Evolutionary conservation across 495 filamentous ascomycete species (phyloP).

Genomic region (Aspergillus biplanus): DNA sequence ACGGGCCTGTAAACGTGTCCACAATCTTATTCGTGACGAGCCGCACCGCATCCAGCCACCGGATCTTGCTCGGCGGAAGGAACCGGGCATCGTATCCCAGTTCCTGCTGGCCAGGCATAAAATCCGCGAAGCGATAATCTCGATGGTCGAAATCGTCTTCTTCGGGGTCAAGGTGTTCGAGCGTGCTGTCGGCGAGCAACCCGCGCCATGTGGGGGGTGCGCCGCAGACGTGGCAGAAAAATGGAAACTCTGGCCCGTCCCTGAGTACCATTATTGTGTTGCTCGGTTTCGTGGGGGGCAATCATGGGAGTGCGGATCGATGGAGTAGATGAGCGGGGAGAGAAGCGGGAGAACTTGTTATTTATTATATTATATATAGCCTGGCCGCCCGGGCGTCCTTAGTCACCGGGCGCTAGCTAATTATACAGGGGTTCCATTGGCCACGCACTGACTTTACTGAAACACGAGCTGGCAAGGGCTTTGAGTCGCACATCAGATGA

Average conservation of each 20-base stretch:
- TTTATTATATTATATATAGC: constrained; percentile 7
- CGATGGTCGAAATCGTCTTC: constrained; percentile 5
- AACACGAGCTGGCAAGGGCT: not conserved
- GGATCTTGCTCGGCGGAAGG: not conserved
- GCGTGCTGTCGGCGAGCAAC: constrained; percentile 1
- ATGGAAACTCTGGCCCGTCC: constrained; percentile 8
- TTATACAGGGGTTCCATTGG: constrained; percentile 3
- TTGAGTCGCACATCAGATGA: not conserved
- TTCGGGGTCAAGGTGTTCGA: not conserved
- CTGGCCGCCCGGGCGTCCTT: not conserved
- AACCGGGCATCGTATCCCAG: not conserved
- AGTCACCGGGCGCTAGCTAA: constrained; percentile 1
- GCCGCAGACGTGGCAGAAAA: constrained; percentile 10
- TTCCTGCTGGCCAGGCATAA: not conserved
- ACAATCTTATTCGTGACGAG: not conserved
- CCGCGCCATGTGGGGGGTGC: constrained; percentile 10
- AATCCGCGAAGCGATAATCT: not conserved
- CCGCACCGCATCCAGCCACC: constrained; percentile 3
- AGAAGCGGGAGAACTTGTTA: not conserved
- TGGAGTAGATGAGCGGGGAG: constrained; percentile 1
- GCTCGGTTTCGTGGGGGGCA: constrained; percentile 2
- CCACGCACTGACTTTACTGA: not conserved
- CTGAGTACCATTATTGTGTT: not conserved
- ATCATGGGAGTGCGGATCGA: too few relatives aligned
- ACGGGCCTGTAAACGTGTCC: too few relatives aligned